Percentiles rank a stretch among this genome's conserved stretches.
Conservation (phyloP, 2,329 filamentous ascomycete species). For the Scytalidium sp. region DNA sequence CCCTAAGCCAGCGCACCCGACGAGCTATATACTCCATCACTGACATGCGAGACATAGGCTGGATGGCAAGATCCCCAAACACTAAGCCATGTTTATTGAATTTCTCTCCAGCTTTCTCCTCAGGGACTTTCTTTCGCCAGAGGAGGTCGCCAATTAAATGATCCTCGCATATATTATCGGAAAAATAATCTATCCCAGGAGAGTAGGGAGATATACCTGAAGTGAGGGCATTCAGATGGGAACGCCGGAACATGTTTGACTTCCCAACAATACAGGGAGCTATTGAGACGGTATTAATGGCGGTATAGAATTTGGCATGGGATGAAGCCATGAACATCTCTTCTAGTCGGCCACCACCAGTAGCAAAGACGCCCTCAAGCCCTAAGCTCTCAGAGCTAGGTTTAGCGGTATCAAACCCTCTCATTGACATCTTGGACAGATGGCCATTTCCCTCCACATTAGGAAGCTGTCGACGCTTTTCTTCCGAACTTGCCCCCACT, state of each 20-base stretch:
- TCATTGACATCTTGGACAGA: conserved; percentile 24
- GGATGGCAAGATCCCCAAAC: conserved; percentile 82
- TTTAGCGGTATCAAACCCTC: conserved; percentile 2
- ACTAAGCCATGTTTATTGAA: conserved; percentile 80
- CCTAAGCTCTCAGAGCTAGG: not conserved
- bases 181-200: conserved; percentile 88
- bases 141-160: conserved; percentile 91
- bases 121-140: conserved; percentile 67
- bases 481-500: conserved; percentile 34
- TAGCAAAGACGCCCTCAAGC: conserved; percentile 18
- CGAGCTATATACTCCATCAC: conserved; percentile 74
- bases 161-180: conserved; percentile 95
- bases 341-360: conserved; percentile 80
- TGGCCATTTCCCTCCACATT: not conserved
- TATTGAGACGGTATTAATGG: conserved; percentile 88
- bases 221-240: conserved; percentile 77
- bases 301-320: conserved; percentile 96
- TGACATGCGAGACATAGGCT: conserved; percentile 83
- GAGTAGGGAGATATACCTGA: conserved; percentile 37
- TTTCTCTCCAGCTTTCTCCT: conserved; percentile 34
- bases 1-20: conserved; percentile 84
- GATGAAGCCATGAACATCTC: conserved; percentile 93
- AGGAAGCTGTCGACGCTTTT: conserved; percentile 20
- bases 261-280: conserved; percentile 96
- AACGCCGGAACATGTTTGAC: conserved; percentile 96